These are phyloP conservation scores for Cladosporium austrohemisphaericum DNA, from an alignment of 2,329 filamentous ascomycete species.

Conservation along the genomic window DNA sequence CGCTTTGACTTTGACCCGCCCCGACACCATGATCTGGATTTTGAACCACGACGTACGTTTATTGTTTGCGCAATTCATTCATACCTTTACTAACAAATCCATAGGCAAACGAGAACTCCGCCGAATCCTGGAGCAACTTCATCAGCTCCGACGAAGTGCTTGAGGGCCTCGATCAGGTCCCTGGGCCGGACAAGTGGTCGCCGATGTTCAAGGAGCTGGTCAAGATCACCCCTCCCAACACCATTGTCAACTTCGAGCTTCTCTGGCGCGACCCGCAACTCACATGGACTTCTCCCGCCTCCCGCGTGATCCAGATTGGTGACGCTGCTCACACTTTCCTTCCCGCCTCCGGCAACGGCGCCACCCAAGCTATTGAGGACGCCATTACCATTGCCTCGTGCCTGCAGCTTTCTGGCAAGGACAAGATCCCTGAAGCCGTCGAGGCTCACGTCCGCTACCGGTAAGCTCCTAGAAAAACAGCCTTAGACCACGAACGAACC, in stretches of 20 bases:
- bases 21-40: slow-evolving; percentile 49
- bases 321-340: slow-evolving; percentile 53
- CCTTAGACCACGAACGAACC: background rate
- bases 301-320: slow-evolving; percentile 44
- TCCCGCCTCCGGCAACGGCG: slow-evolving; percentile 51
- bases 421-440: slow-evolving; percentile 36
- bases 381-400: slow-evolving; percentile 45
- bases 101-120: slow-evolving; percentile 43
- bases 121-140: slow-evolving; percentile 47
- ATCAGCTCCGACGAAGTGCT: slow-evolving; percentile 46
- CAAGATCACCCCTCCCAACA: slow-evolving; percentile 42
- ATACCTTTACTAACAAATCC: background rate
- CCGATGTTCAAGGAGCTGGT: slow-evolving; percentile 46
- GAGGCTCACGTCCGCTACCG: slow-evolving; percentile 42
- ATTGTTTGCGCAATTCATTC: background rate
- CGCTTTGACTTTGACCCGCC: slow-evolving; percentile 43
- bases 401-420: slow-evolving; percentile 43
- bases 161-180: slow-evolving; percentile 43
- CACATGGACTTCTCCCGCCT: slow-evolving; percentile 42
- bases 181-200: slow-evolving; percentile 43
- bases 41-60: slow-evolving; percentile 44
- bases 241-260: slow-evolving; percentile 49
- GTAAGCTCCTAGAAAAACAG: slow-evolving; percentile 23
- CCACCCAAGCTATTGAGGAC: slow-evolving; percentile 48
- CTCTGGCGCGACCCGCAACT: slow-evolving; percentile 46